Evolutionary conservation across 345 rosid genomes (phyloP), one percentile per base, ranked within the genome.

Genomic region (Ceriops zippeliana): DNA sequence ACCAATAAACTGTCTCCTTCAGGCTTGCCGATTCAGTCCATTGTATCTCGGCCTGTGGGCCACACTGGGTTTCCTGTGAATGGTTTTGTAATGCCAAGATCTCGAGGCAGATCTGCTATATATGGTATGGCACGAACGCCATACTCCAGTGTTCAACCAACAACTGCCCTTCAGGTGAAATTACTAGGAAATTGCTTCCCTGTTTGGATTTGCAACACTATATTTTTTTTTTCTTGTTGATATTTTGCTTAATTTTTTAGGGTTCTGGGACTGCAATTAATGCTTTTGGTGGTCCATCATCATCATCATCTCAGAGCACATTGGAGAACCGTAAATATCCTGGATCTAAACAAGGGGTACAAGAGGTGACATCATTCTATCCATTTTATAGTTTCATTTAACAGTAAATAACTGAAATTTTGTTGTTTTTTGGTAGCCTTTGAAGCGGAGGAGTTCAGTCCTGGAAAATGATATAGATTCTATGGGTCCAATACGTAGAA

Each of bases 111-210:
- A 80, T 84, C 98, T 80, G 98, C 98, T 65, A 73, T 96, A 62
- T 90, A 96, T 73, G 87, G 81, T 80, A 90, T 96, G 99, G 92
- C 98, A 32, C 80, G 95, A 67, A 82, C 90, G 65, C 97, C 97
- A 35, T 86, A 92, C 79, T 84, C 97, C 66, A 86, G 92, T 78
- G 84, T 79, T 65, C 87, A 80, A 58, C 78, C 82, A 65, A 63
- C 84, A 26, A 68, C 74, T 66, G 57, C 71, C 32, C 26, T 66
- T 65, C 90, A 90, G 97, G 99, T 95, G 35, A 68, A 51, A 66
- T 21, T 53, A 31, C 34, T 66, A n/a, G 28, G 37, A 61, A 46
- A 58, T 37, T 65, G n/a, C 27, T 21, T 62, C 6, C 58, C 22
- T 62, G 47, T 52, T 49, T 57, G 7, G 32, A 11, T 52, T 52